Evolutionary conservation across 2,329 filamentous ascomycete genomes (phyloP).

Genomic region (Cryphonectria carpinicola): DNA sequence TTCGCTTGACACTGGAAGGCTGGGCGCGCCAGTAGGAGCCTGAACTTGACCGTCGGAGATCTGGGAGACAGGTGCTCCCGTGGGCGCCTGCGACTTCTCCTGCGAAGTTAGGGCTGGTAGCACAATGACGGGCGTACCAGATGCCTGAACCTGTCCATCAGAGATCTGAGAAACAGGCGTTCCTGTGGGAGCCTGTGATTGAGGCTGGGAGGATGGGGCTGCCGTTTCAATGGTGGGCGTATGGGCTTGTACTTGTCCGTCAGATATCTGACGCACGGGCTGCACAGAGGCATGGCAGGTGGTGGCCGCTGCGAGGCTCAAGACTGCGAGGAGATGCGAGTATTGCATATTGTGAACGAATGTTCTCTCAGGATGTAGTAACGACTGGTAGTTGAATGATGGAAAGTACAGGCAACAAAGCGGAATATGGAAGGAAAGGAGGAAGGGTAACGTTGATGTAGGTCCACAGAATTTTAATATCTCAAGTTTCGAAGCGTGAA

Average conservation of each 20-base stretch:
- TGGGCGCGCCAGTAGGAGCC: background rate
- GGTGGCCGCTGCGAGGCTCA: background rate
- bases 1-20: background rate
- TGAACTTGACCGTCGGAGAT: slow-evolving; percentile 9
- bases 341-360: background rate
- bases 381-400: background rate
- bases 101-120: background rate
- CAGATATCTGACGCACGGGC: background rate
- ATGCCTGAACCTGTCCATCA: background rate
- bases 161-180: background rate
- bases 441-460: background rate
- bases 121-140: background rate
- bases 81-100: background rate
- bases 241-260: slow-evolving; percentile 1
- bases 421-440: background rate
- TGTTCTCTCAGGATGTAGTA: background rate
- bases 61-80: background rate
- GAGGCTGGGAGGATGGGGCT: background rate
- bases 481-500: background rate
- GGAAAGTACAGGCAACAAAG: background rate
- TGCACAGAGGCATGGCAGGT: background rate
- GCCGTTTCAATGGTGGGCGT: background rate
- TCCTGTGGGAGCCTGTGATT: background rate
- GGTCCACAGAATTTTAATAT: background rate
- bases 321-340: background rate